Evolutionary conservation across 1,284 basidiomycete species (phyloP), one percentile per base, ranked within the genome.

Genomic region (Xerocomus amazonicus): DNA sequence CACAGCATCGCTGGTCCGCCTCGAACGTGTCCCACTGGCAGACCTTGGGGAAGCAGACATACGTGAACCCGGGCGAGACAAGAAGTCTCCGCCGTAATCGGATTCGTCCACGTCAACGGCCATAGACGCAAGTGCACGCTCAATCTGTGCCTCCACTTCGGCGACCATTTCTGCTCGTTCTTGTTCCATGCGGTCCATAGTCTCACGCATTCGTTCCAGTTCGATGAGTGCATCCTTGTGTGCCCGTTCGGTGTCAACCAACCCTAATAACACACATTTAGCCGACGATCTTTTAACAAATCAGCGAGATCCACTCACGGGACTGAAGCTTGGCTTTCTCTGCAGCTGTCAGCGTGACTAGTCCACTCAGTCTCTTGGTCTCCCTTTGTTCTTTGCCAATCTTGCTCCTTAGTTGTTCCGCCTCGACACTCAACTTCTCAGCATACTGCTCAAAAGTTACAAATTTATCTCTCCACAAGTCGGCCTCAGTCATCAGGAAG

Each of bases 361-460:
- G 73, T 38, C 87, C 87, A 52, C 84, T 90, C 57, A 93, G 69
- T 47, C 90, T 73, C 68, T 85, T 89, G 35, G 88, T 90, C 72
- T 93, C 90, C 54, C 83, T 74, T 67, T 93, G 89, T 69, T 93
- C 90, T 72, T 88, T 91, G 67, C 87, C 88, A 63, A 93, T 90
- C 73, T 92, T 92, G 37, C 79, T 66, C 49, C 90, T 75, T 51
- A 93, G 71, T 51, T 92, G 90, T 42, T 79, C 82, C 28, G 91
- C 91, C 69, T 93, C 90, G 23, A 77, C 79, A 59, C 89, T 91
- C 40, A 93, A 74, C 65, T 90, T 90, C 72, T 93, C 91, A n/a
- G 91, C 91, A 60, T 93, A 91, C 69, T 88, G 84, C 68, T 93
- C 90, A 58, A 93, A 93, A 26, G 89, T 89, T 37, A 92, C 88